Percentiles rank a stretch among this genome's conserved stretches.
Evolutionary conservation across 2,329 filamentous ascomycete species (phyloP).

Genomic region (Neurospora crassa): DNA sequence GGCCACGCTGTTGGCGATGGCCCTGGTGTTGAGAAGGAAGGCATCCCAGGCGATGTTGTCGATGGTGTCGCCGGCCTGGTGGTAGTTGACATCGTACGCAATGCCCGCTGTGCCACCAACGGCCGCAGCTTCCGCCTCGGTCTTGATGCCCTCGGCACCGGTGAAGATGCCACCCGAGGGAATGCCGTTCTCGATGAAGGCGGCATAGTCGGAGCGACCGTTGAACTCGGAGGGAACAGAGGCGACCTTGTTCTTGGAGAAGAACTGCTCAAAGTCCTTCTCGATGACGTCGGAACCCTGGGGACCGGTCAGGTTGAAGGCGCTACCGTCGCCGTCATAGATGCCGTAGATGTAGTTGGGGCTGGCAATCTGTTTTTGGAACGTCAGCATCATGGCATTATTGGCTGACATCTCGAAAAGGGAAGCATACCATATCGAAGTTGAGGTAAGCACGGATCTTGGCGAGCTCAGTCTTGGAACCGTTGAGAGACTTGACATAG

Average conservation of each 20-base stretch:
- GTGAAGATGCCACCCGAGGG: conserved; percentile 61
- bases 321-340: conserved; percentile 53
- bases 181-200: conserved; percentile 56
- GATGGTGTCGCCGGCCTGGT: conserved; percentile 33
- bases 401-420: neutral
- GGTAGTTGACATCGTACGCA: conserved; percentile 36
- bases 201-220: conserved; percentile 46
- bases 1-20: conserved; percentile 31
- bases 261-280: conserved; percentile 49
- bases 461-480: conserved; percentile 32
- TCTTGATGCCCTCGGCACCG: conserved; percentile 40
- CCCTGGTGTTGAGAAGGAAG: conserved; percentile 35
- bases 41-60: conserved; percentile 29
- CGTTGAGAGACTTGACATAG: conserved; percentile 33
- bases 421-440: conserved; percentile 37
- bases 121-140: conserved; percentile 41
- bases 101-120: conserved; percentile 53
- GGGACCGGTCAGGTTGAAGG: conserved; percentile 44
- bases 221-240: conserved; percentile 54
- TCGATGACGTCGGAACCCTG: conserved; percentile 47
- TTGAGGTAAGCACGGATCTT: conserved; percentile 47
- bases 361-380: conserved; percentile 25
- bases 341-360: conserved; percentile 43
- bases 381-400: neutral
- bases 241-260: conserved; percentile 32